Evolutionary conservation across 495 filamentous ascomycete species (phyloP).

Genomic region (Glutinoglossum americanum): DNA sequence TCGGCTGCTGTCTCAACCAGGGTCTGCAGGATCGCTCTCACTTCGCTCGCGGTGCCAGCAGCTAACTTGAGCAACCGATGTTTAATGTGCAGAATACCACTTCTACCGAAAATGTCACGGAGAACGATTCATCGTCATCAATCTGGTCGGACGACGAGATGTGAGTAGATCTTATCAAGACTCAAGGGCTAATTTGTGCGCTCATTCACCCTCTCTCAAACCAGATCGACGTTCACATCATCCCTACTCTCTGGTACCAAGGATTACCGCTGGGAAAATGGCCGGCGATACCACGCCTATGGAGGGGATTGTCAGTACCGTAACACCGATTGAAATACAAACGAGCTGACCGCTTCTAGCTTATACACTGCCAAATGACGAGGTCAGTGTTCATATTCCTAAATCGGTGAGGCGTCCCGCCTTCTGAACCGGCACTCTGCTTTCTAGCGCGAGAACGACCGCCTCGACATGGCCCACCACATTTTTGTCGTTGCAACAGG

Average conservation of each 20-base stretch:
- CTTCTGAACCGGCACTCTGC: too few relatives aligned
- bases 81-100: neutral
- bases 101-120: neutral
- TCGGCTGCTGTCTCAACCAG: neutral
- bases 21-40: neutral
- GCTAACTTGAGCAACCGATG: neutral
- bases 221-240: neutral
- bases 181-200: neutral
- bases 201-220: neutral
- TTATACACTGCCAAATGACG: conserved; percentile 4
- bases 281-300: conserved; percentile 3
- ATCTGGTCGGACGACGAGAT: neutral
- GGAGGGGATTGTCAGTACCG: neutral
- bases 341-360: conserved; percentile 18
- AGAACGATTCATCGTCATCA: neutral
- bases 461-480: conserved; percentile 44
- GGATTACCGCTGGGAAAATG: conserved; percentile 1
- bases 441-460: conserved; percentile 35
- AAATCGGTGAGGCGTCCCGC: neutral
- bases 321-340: conserved; percentile 17
- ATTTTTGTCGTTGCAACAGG: neutral
- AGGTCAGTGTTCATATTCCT: neutral
- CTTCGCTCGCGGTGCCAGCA: neutral
- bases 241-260: conserved; percentile 2
- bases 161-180: neutral